A percentile compares a stretch with the other conserved stretches of the same genome.
Conservation (phyloP, 164 flowering plant genomes). For the Stephania cephalantha region DNA sequence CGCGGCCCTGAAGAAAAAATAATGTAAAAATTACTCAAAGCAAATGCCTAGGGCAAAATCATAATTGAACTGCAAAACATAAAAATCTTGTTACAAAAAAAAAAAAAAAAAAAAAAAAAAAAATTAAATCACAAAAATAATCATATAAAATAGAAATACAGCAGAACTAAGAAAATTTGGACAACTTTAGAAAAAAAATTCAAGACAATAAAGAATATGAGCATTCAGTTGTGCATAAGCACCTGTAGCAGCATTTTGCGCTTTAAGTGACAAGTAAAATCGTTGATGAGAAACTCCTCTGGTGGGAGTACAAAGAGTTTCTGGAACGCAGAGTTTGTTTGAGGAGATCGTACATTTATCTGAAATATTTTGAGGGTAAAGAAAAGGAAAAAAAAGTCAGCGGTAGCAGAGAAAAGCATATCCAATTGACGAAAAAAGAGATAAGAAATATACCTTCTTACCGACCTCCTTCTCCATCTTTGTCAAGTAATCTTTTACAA, state of each 20-base stretch:
- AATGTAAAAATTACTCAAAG: not conserved
- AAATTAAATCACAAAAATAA: not conserved
- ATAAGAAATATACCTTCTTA: slow-evolving; percentile 55
- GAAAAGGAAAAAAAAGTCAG: slow-evolving; percentile 5
- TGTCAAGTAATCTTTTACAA: slow-evolving; percentile 57
- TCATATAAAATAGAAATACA: not conserved
- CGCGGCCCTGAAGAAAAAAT: slow-evolving; percentile 65
- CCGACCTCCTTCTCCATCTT: slow-evolving; percentile 98
- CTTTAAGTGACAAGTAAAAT: slow-evolving; percentile 89
- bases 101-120: not conserved
- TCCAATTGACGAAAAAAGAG: not conserved
- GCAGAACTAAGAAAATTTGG: not conserved
- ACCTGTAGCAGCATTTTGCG: slow-evolving; percentile 96
- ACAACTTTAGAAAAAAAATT: not conserved
- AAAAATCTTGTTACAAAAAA: not conserved
- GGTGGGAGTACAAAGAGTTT: slow-evolving; percentile 89
- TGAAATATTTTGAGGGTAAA: slow-evolving; percentile 18
- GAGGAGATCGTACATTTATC: slow-evolving; percentile 86
- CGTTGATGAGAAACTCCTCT: slow-evolving; percentile 97
- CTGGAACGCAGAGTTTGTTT: slow-evolving; percentile 89
- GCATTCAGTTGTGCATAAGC: not conserved
- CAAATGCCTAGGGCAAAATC: not conserved
- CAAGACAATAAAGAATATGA: not conserved
- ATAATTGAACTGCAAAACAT: not conserved
- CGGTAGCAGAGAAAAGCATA: not conserved